Evolutionary conservation across 768 basidiomycete species (phyloP), one percentile per base, ranked within the genome.

Genomic region (Suillus sp.): DNA sequence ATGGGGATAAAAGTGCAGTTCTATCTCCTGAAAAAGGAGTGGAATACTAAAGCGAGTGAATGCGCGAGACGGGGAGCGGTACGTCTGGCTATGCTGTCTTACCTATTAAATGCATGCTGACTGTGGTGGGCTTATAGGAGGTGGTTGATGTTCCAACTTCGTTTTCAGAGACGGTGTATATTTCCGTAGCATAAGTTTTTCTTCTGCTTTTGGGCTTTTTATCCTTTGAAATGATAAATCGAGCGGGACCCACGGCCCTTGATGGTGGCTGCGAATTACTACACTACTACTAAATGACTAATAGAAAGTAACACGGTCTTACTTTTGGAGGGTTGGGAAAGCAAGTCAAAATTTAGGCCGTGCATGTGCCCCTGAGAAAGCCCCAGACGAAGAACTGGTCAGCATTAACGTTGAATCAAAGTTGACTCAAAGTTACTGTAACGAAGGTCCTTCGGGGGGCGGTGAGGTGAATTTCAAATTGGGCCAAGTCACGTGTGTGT

Each of bases 391-490:
- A 14, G 25, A 25, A 16, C 13, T 27, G 47, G 9, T 32, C 8
- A 51, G 48, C 27, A 2, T 10, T 53, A 53, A 32, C 18, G 18
- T 51, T 32, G 30, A 48, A 47, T 6, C 16, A 16, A 20, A 9
- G 18, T 42, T 20, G 40, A 42, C 14, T 14, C 45, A 47, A 14
- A 13, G 45, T 14, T 47, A 13, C 11, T 14, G 22, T 47, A 11
- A 13, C n/a, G 4, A 43, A 18, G 16, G 38, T 40, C 5, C 38
- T 22, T 4, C 22, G 14, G 14, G 14, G 25, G 16, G 14, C 30
- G 20, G 71, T 74, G 71, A 38, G 66, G 66, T 61, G 9, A 20
- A 64, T 42, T 76, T 59, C 74, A 43, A 8, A 61, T 73, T 55
- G 56, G 1, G 35, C 57, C 1, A 13, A 22, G 62, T 56, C 58